A percentile compares a stretch with the other conserved stretches of the same genome.
Evolutionary conservation across 2,329 filamentous ascomycete species (phyloP).

Genomic region (Sporothrix humicola): DNA sequence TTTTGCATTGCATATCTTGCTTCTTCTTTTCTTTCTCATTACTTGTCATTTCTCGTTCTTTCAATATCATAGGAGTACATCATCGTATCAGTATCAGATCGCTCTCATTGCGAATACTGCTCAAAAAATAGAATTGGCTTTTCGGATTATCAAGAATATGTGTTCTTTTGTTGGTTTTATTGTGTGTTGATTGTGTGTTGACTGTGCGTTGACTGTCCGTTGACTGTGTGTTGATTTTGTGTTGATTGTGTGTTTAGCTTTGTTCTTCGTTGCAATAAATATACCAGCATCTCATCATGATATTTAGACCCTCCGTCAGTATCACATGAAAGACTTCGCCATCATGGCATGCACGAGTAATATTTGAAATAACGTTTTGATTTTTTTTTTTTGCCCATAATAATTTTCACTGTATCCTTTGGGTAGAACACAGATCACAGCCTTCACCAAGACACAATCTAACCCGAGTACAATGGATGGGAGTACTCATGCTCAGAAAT

Average conservation of each 20-base stretch:
- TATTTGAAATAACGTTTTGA: slow-evolving; percentile 19
- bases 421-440: slow-evolving; percentile 23
- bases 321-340: background rate
- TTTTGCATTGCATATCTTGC: slow-evolving; percentile 9
- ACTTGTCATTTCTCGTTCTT: background rate
- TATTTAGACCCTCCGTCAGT: too few relatives aligned
- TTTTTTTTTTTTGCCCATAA: slow-evolving; percentile 31
- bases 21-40: slow-evolving; percentile 3
- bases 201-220: background rate
- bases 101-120: background rate
- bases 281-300: too few relatives aligned
- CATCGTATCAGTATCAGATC: slow-evolving; percentile 7
- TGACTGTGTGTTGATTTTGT: background rate
- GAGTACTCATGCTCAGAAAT: background rate
- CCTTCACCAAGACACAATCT: slow-evolving; percentile 18
- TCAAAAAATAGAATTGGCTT: slow-evolving; percentile 24
- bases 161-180: too few relatives aligned
- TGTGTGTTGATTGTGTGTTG: background rate
- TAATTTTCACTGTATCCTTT: slow-evolving; percentile 15
- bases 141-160: background rate
- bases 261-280: too few relatives aligned
- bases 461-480: background rate
- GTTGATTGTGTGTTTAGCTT: too few relatives aligned
- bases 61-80: slow-evolving; percentile 16
- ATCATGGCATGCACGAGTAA: too few relatives aligned